Conservation (phyloP, 148 eudicot species). For the Vaccinium myrtillus region DNA sequence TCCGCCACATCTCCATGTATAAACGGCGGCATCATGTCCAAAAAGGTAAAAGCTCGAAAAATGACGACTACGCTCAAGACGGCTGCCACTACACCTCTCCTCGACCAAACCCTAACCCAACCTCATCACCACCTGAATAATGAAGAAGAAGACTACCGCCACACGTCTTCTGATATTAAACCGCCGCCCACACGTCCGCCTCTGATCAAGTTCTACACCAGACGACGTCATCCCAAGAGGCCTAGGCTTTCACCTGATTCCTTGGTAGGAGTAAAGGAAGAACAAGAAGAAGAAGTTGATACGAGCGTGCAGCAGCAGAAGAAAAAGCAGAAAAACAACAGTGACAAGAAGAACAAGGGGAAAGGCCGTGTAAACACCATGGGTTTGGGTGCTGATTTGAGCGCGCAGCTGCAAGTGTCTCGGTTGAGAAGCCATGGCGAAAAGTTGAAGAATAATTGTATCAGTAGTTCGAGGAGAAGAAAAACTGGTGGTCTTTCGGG, state of each 20-base stretch:
- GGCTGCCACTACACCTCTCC: neutral
- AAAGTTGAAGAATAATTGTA: slow-evolving; percentile 19
- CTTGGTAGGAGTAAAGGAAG: slow-evolving; percentile 7
- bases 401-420: slow-evolving; percentile 27
- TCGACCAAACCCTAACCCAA: neutral
- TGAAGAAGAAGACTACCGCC: neutral
- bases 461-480: slow-evolving; percentile 22
- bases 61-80: neutral
- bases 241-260: neutral
- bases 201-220: slow-evolving; percentile 34
- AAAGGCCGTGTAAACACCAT: slow-evolving; percentile 27
- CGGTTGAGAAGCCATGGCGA: slow-evolving; percentile 33
- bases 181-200: neutral
- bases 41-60: slow-evolving; percentile 57
- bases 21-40: slow-evolving; percentile 40
- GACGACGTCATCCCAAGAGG: slow-evolving; percentile 23
- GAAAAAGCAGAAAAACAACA: slow-evolving; percentile 24
- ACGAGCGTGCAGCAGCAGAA: slow-evolving; percentile 16
- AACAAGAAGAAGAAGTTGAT: slow-evolving; percentile 18
- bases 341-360: slow-evolving; percentile 32
- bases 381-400: slow-evolving; percentile 43
- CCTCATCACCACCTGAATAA: neutral
- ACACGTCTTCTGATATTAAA: neutral
- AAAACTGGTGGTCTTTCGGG: slow-evolving; percentile 20
- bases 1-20: slow-evolving; percentile 60